phyloP scores from a whole-genome alignment of 2,329 filamentous ascomycete species.

The Sphaerulina musiva region DNA sequence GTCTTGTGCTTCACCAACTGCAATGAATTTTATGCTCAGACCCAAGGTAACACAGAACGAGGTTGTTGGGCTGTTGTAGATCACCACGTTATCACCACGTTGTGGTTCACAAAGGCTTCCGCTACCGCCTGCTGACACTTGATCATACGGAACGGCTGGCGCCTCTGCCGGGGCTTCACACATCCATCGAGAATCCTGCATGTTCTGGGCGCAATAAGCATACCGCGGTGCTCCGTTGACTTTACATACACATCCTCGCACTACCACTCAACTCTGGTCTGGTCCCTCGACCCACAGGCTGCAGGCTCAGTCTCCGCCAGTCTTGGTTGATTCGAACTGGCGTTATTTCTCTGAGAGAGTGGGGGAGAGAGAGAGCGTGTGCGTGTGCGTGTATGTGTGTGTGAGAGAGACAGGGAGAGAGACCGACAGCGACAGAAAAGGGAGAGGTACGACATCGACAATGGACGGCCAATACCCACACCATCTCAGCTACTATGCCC shows the following conservation, averaged over 20 bases:
- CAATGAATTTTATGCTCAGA: slow-evolving; percentile 1
- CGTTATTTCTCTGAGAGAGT: background rate
- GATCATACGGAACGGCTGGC: slow-evolving; percentile 22
- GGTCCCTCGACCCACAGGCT: background rate
- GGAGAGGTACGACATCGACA: slow-evolving; percentile 12
- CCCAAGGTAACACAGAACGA: slow-evolving; percentile 1
- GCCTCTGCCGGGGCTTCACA: slow-evolving; percentile 21
- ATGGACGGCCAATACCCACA: slow-evolving; percentile 29
- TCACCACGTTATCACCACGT: slow-evolving; percentile 13
- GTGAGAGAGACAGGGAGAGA: too few relatives aligned
- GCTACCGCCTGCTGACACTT: slow-evolving; percentile 20
- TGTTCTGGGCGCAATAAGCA: slow-evolving; percentile 20
- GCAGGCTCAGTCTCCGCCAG: background rate
- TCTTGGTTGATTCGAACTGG: background rate
- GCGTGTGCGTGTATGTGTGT: too few relatives aligned
- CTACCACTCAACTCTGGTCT: slow-evolving; percentile 16
- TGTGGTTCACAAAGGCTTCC: slow-evolving; percentile 13
- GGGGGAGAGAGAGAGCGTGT: too few relatives aligned
- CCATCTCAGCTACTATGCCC: slow-evolving; percentile 28
- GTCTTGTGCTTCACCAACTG: slow-evolving; percentile 1
- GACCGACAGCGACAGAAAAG: too few relatives aligned
- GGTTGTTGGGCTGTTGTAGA: background rate
- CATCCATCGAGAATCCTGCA: slow-evolving; percentile 19
- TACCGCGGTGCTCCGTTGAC: slow-evolving; percentile 15
- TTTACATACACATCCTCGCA: slow-evolving; percentile 18